Evolutionary conservation across 2,329 filamentous ascomycete genomes (phyloP), one percentile per base, ranked within the genome.

Genomic region (Penicillium oxalicum): DNA sequence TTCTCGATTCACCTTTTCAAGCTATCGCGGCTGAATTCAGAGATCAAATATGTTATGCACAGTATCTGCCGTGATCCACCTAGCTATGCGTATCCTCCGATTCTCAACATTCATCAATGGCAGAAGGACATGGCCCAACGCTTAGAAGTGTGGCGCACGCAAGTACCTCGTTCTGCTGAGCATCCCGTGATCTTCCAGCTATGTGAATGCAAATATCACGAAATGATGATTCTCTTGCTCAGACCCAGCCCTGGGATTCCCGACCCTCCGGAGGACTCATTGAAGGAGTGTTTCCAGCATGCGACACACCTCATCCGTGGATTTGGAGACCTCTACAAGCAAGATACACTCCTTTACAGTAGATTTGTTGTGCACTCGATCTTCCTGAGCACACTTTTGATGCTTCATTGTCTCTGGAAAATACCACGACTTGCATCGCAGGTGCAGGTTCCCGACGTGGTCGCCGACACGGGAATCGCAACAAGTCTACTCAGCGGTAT

Each of bases 31-130:
- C 63, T 79, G 5, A 80, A 79, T 48, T 80, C 78, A 0, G 77
- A 80, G 55, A 78, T 80, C n/a, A 80, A 80, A 60, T 79, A 79
- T 41, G 68, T 80, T 2, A 72, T 76, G 33, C 77, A 80, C 46
- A 79, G 77, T 45, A 71, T 80, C 45, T 70, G 71, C n/a, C 67
- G 72, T 25, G 67, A 71, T 4, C 65, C 69, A 0, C 77, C 77
- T 0, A 60, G 61, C 5, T 79, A 79, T 45, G 74, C 77, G 0
- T 77, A 74, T 35, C 77, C 77, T 0, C 63, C 69, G 1, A 63
- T 77, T 1, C 63, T 67, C 6, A 69, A 77, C 39, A 70, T 77
- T 3, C 55, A 67, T 12, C 56, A 63, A 1, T 80, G 77, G 77
- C 75, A 79, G 45, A 59, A 52, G 1, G 67, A 66, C 6, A 71